Percentiles rank a stretch among this genome's conserved stretches.
Evolutionary conservation across 495 filamentous ascomycete species (phyloP).

Genomic region (Penicillium psychrofluorescens): DNA sequence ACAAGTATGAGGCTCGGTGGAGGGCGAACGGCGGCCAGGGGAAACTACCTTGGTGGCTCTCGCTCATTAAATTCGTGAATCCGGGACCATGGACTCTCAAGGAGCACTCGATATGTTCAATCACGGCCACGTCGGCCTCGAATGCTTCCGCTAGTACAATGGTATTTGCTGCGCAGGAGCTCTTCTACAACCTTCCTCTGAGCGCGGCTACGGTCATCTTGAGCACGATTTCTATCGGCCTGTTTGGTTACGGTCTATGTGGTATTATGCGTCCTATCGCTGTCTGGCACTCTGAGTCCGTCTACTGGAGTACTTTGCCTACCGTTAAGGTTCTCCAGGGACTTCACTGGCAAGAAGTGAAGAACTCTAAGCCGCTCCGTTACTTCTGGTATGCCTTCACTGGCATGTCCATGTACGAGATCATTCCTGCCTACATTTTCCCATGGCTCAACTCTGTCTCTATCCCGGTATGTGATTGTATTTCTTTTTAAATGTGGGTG

Average conservation of each 20-base stretch:
- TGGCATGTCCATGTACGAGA: slow-evolving; percentile 38
- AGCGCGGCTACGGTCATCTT: slow-evolving; percentile 18
- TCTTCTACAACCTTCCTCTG: slow-evolving; percentile 25
- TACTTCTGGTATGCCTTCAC: slow-evolving; percentile 26
- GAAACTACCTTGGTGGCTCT: slow-evolving; percentile 12
- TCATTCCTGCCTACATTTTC: slow-evolving; percentile 50
- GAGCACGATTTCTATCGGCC: slow-evolving; percentile 24
- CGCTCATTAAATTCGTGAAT: slow-evolving; percentile 19
- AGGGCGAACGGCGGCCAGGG: slow-evolving; percentile 14
- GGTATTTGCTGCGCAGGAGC: slow-evolving; percentile 23
- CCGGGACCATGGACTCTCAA: slow-evolving; percentile 24
- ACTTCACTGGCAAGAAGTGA: slow-evolving; percentile 24
- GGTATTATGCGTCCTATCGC: slow-evolving; percentile 45
- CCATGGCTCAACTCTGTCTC: slow-evolving; percentile 47
- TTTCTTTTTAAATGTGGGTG: too few species aligned
- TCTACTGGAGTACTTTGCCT: slow-evolving; percentile 31
- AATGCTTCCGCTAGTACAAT: slow-evolving; percentile 8
- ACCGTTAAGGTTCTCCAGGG: slow-evolving; percentile 21
- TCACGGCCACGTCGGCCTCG: slow-evolving; percentile 21
- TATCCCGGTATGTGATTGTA: slow-evolving; percentile 28
- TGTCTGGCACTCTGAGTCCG: slow-evolving; percentile 47
- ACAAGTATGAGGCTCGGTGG: slow-evolving; percentile 23
- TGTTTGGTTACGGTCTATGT: slow-evolving; percentile 48
- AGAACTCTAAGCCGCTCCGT: slow-evolving; percentile 21
- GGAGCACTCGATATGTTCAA: slow-evolving; percentile 23